Conservation (phyloP, 306 rosid genomes). For the Albizia julibrissin region DNA sequence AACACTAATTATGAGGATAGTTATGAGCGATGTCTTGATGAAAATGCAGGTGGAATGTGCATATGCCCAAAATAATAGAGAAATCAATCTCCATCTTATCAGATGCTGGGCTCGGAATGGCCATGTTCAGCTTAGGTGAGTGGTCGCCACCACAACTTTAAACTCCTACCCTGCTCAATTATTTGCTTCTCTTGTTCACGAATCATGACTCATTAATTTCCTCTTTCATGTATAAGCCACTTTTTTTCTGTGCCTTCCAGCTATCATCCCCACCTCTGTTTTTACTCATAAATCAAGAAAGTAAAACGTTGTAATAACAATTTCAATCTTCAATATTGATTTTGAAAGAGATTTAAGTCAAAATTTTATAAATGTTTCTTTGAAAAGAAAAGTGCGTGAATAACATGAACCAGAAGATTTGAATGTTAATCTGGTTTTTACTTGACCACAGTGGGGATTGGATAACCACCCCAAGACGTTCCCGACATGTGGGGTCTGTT, state of each 20-base stretch:
- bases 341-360: not conserved
- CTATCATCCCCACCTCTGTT: conserved; percentile 7
- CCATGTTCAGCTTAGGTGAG: conserved; percentile 99
- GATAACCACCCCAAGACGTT: conserved; percentile 44
- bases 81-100: conserved; percentile 92
- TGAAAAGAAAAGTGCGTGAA: not conserved
- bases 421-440: conserved; percentile 13
- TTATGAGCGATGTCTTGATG: not conserved
- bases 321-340: not conserved
- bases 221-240: conserved; percentile 7
- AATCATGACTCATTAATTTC: conserved; percentile 5
- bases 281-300: not conserved
- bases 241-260: not conserved
- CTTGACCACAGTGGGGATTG: conserved; percentile 40
- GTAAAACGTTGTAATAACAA: not conserved
- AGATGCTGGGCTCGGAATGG: conserved; percentile 99
- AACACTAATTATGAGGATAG: not conserved
- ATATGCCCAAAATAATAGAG: conserved; percentile 78
- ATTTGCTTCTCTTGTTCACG: conserved; percentile 24
- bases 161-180: conserved; percentile 23
- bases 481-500: conserved; percentile 79
- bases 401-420: not conserved
- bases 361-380: not conserved
- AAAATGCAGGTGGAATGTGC: conserved; percentile 77
- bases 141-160: conserved; percentile 29